Base-by-base conservation (phyloP, 208 protist genomes). In the Phytomonas francai region DNA sequence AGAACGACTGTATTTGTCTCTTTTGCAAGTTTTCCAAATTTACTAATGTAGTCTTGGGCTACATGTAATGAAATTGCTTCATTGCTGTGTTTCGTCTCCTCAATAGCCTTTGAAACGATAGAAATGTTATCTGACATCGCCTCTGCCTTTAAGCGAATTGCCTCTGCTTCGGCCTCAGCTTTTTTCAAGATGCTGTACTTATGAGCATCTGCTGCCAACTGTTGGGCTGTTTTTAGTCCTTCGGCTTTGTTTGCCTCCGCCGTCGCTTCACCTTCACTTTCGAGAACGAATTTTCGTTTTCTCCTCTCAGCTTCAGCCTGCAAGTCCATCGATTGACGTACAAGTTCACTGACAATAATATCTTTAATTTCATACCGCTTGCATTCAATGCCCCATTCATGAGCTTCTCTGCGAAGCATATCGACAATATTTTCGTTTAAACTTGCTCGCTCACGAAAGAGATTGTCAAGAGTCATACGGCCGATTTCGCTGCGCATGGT, bases 401-500 rank as follows among this genome's bases (percentile, higher is more conserved):
- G 71, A 2, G 97, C 86, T 67, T 97, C 96, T 0, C 70, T 70
- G 32, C 97, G 92, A 33, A 98, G 92, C 9, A 89, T 82, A 16
- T 87, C 73, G 0, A 98, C 92, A 67, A 98, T 99, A 77, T 74
- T 87, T 16, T 74, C 68, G 72, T 99, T 99, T 56, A 99, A 84
- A 63, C 65, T 79, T 12, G 92, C 89, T 0, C 97, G 85, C 78
- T 99, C 96, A 57, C 85, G 73, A 59, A 99, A 98, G 6, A 97
- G 88, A 64, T 71, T 95, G 72, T 99, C 97, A 3, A 99, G 86
- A 19, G 81, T 83, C 70, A 99, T 80, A 61, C 94, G 93, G 56
- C 97, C 94, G 68, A 98, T 95, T 74, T 98, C 95, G 33, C 89
- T 94, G 45, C 97, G 92, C 97, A 98, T 97, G n/a, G 97, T 98